Conservation (phyloP, 371 early-diverging fungal genomes). For the Circinella minor region DNA sequence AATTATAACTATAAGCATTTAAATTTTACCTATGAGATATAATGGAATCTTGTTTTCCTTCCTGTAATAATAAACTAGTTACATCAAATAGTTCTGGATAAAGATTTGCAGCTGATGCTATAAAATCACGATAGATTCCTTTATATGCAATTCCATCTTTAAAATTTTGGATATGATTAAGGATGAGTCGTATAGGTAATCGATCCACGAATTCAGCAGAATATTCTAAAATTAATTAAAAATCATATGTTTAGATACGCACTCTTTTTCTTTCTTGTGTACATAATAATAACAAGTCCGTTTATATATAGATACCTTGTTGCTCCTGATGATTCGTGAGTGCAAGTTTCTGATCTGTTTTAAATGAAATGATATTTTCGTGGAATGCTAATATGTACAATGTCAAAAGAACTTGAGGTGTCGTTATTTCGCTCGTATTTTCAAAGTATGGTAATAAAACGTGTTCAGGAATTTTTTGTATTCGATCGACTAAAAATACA, state of each 20-base stretch:
- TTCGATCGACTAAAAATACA: constrained; percentile 30
- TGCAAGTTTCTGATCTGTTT: constrained; percentile 36
- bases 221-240: constrained; percentile 3
- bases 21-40: constrained; percentile 9
- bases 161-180: constrained; percentile 43
- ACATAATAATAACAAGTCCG: not conserved
- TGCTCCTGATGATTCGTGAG: constrained; percentile 16
- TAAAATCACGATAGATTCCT: constrained; percentile 48
- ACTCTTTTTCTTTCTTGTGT: not conserved
- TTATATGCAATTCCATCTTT: constrained; percentile 28
- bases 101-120: constrained; percentile 44
- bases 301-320: constrained; percentile 19
- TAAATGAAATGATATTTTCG: constrained; percentile 39
- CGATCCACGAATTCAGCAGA: constrained; percentile 25
- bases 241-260: not conserved
- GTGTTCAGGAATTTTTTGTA: constrained; percentile 39
- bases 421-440: constrained; percentile 27
- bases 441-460: constrained; percentile 30
- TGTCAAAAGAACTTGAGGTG: constrained; percentile 43
- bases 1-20: not conserved
- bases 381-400: constrained; percentile 49
- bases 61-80: constrained; percentile 39
- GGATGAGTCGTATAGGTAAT: constrained; percentile 47
- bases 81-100: constrained; percentile 60
- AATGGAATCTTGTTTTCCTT: constrained; percentile 36